Evolutionary conservation across 805 yeast genomes (phyloP).

Genomic region (Saccharomyces mikatae): DNA sequence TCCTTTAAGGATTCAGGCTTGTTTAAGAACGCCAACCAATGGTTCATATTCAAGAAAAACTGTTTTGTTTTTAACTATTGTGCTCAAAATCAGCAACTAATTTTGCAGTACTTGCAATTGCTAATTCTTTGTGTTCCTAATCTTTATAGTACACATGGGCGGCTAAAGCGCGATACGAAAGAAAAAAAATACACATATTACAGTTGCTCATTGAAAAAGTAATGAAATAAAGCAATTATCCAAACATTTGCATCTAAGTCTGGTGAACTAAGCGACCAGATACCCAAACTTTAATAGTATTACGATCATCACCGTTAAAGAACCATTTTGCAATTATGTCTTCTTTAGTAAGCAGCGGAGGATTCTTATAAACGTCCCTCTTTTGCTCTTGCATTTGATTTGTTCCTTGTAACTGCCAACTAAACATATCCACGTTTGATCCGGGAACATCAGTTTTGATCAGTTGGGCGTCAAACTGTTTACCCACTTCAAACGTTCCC

Average conservation of each 20-base stretch:
- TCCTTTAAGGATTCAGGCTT: neutral
- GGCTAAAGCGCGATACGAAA: neutral
- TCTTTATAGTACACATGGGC: neutral
- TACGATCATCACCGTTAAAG: slow-evolving; percentile 90
- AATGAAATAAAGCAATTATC: neutral
- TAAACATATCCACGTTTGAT: slow-evolving; percentile 67
- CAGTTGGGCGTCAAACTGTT: slow-evolving; percentile 76
- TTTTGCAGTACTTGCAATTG: neutral
- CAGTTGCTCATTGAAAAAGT: neutral
- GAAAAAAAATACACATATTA: neutral
- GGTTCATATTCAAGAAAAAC: neutral
- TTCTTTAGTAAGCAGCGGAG: slow-evolving; percentile 14
- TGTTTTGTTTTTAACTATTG: neutral
- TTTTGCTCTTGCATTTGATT: neutral
- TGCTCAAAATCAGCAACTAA: neutral
- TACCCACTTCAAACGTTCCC: slow-evolving; percentile 72
- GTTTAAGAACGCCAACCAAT: neutral
- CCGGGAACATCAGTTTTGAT: slow-evolving; percentile 48
- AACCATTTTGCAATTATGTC: slow-evolving; percentile 81
- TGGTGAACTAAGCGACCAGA: slow-evolving; percentile 41
- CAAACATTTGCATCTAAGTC: neutral
- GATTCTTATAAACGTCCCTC: neutral
- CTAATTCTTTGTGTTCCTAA: neutral
- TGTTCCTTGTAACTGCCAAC: slow-evolving; percentile 51
- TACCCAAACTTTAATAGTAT: slow-evolving; percentile 73